Conservation (phyloP, 768 basidiomycete genomes). For the Candolleomyces eurysporus region DNA sequence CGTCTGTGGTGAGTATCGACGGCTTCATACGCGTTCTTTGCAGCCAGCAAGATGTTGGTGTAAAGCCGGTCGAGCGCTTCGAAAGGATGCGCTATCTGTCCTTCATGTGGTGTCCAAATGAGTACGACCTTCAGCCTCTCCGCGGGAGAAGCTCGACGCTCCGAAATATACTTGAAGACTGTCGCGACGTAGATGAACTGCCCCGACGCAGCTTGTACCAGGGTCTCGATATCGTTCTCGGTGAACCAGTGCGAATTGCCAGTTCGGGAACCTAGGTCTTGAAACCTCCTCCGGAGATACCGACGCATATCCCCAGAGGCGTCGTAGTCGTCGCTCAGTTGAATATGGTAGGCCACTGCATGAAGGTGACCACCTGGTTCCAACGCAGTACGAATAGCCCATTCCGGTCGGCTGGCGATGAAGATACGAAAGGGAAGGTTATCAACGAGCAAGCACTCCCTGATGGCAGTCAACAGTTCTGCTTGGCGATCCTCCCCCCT, state of each 20-base stretch:
- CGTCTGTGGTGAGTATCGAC: background rate
- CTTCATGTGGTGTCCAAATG: background rate
- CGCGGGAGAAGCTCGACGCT: background rate
- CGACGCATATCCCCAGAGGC: background rate
- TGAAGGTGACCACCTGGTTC: background rate
- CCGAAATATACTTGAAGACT: background rate
- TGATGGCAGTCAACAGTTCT: background rate
- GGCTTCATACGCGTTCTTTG: background rate
- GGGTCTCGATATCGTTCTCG: background rate
- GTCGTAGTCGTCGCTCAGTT: slow-evolving; percentile 1
- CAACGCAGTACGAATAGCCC: background rate
- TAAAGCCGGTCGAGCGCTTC: background rate
- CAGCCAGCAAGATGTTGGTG: background rate
- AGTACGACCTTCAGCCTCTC: background rate
- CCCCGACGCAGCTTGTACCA: background rate
- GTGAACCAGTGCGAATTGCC: background rate
- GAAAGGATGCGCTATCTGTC: background rate
- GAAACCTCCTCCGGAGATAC: background rate
- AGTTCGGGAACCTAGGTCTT: background rate
- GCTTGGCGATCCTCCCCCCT: background rate
- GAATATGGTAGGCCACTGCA: background rate
- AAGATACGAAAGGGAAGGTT: background rate
- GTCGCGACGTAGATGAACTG: slow-evolving; percentile 8
- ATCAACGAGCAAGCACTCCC: background rate
- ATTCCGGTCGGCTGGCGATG: slow-evolving; percentile 4